A percentile compares a stretch with the other conserved stretches of the same genome.
These are phyloP conservation scores for Didymella sp. DNA, from an alignment of 2,329 filamentous ascomycete species.

Conservation along the genomic window DNA sequence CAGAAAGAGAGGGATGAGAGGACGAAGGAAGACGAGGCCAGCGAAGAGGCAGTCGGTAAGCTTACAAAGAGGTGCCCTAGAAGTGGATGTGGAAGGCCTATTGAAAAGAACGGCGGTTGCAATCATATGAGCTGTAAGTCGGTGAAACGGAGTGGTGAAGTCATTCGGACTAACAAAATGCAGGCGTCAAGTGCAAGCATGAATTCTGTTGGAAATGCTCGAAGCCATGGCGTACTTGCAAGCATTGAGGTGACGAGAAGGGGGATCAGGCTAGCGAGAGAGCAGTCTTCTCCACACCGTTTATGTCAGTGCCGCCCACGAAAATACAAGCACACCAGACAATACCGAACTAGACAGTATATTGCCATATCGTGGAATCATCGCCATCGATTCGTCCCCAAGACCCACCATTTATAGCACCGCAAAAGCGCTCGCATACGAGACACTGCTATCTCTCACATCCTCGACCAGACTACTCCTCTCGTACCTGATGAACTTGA, in stretches of 20 bases:
- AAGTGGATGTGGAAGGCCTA: constrained; percentile 44
- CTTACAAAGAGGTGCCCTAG: constrained; percentile 52
- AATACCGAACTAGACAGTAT: not conserved
- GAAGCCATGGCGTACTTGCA: not conserved
- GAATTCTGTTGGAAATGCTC: constrained; percentile 54
- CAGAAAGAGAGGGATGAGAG: constrained; percentile 31
- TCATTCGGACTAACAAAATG: too few relatives aligned
- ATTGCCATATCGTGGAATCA: not conserved
- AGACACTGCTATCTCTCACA: constrained; percentile 82
- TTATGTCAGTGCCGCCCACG: too few relatives aligned
- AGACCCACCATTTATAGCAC: constrained; percentile 49
- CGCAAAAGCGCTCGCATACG: constrained; percentile 92
- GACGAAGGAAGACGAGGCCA: constrained; percentile 37
- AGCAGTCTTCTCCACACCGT: too few relatives aligned
- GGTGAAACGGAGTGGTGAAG: too few relatives aligned
- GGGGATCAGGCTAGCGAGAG: too few relatives aligned
- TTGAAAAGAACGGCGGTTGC: constrained; percentile 53
- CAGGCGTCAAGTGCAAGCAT: constrained; percentile 34
- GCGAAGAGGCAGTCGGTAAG: constrained; percentile 36
- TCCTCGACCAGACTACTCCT: constrained; percentile 77
- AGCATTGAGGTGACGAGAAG: not conserved
- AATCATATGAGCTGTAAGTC: constrained; percentile 52
- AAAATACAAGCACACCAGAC: too few relatives aligned
- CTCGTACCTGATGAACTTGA: constrained; percentile 86
- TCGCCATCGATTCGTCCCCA: not conserved